A percentile compares a stretch with the other conserved stretches of the same genome.
Conservation (phyloP, 805 yeast genomes). For the Candida sanyiensis region DNA sequence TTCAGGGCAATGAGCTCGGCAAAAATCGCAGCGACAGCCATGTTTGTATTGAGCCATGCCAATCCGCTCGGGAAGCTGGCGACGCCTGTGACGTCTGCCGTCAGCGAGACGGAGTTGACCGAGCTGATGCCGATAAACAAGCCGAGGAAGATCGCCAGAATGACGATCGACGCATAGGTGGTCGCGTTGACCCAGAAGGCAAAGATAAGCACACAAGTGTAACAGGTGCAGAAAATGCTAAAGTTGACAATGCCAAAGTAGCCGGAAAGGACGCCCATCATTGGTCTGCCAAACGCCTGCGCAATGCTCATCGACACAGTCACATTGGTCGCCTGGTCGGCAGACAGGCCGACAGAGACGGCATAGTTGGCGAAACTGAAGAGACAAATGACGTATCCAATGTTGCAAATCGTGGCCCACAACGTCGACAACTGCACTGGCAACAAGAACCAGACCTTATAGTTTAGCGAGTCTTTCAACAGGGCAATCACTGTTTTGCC, state of each 20-base stretch:
- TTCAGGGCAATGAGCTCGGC: slow-evolving; percentile 54
- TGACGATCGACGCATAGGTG: slow-evolving; percentile 35
- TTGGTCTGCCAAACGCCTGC: slow-evolving; percentile 46
- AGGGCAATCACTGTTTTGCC: slow-evolving; percentile 11
- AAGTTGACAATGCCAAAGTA: slow-evolving; percentile 42
- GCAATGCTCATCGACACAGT: slow-evolving; percentile 42
- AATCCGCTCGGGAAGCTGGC: slow-evolving; percentile 35
- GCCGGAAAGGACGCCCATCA: slow-evolving; percentile 41
- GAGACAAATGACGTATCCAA: slow-evolving; percentile 39
- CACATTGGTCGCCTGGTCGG: slow-evolving; percentile 38
- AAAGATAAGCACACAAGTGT: slow-evolving; percentile 35
- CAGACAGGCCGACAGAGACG: slow-evolving; percentile 40
- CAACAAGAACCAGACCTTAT: slow-evolving; percentile 26
- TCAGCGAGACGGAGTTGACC: slow-evolving; percentile 34
- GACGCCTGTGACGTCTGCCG: slow-evolving; percentile 37
- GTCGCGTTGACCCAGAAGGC: slow-evolving; percentile 45
- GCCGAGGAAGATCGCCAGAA: slow-evolving; percentile 41
- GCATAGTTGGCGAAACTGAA: slow-evolving; percentile 45
- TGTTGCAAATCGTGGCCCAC: slow-evolving; percentile 33
- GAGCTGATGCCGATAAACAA: slow-evolving; percentile 40
- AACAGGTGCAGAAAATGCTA: slow-evolving; percentile 31
- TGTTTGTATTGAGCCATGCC: slow-evolving; percentile 29
- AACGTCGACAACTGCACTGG: slow-evolving; percentile 30
- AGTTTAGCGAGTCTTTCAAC: slow-evolving; percentile 33
- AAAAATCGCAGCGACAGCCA: slow-evolving; percentile 33